A percentile compares a stretch with the other conserved stretches of the same genome.
phyloP scores from a whole-genome alignment of 345 rosid genomes.

The Brassica carinata region DNA sequence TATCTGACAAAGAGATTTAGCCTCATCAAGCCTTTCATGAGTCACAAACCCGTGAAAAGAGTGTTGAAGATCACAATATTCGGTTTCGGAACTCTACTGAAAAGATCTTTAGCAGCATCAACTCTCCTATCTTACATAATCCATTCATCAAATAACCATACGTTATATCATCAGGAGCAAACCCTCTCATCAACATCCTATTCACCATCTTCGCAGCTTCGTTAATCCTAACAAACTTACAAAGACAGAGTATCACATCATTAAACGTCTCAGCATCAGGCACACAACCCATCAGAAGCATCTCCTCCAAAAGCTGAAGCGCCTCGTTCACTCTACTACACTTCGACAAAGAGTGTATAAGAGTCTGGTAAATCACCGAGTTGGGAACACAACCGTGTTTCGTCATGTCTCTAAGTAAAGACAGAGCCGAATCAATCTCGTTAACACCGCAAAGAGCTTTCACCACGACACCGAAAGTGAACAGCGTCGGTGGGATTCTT shows the following conservation, averaged over 20 bases:
- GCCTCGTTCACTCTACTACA: constrained; percentile 68
- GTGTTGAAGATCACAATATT: constrained; percentile 63
- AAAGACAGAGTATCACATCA: constrained; percentile 66
- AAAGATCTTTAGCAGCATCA: constrained; percentile 71
- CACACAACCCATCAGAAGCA: constrained; percentile 79
- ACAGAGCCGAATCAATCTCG: constrained; percentile 73
- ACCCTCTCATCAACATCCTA: constrained; percentile 77
- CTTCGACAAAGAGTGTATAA: constrained; percentile 74
- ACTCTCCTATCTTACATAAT: constrained; percentile 58
- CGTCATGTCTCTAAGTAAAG: constrained; percentile 76
- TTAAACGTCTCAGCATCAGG: constrained; percentile 88
- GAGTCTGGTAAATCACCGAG: constrained; percentile 71
- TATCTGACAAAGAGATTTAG: constrained; percentile 50
- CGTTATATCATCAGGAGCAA: constrained; percentile 62
- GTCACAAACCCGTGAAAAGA: constrained; percentile 72
- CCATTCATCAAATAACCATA: constrained; percentile 71
- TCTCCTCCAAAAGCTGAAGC: constrained; percentile 70
- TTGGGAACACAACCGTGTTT: constrained; percentile 86
- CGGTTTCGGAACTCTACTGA: constrained; percentile 50
- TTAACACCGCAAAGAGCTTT: constrained; percentile 72
- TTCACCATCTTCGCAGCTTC: constrained; percentile 75
- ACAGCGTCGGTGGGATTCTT: constrained; percentile 67
- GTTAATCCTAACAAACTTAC: constrained; percentile 62
- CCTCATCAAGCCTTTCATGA: constrained; percentile 63
- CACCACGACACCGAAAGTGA: constrained; percentile 72